Evolutionary conservation across 257 asterid species (phyloP), one percentile per base, ranked within the genome.

Genomic region (Przewalskia tangutica): DNA sequence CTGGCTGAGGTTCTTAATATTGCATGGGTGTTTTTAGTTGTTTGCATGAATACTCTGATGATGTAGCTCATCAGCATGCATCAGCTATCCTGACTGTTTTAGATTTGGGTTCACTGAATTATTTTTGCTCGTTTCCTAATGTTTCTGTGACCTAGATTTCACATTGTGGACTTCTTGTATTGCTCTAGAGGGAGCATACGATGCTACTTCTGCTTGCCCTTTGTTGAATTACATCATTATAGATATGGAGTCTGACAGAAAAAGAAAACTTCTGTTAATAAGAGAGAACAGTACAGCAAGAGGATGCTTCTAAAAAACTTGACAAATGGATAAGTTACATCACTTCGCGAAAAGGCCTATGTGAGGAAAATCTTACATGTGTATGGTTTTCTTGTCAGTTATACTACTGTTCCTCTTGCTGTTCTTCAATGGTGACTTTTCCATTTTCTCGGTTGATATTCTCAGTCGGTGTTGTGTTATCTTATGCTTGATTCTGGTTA

Each of bases 341-440:
- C 36, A 71, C 78, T n/a, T 48, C 18, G 4, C 7, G 23, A 3
- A 23, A 13, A 7, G 79, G 60, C 60, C 32, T 20, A 73, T 13
- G 48, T 48, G 16, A 73, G 60, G 23, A 48, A 73, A 73, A 73
- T 23, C 60, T 48, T 48, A 48, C 79, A 20, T 60, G 79, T 73
- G 60, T 73, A 48, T 73, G 79, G 40, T 48, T 70, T 70, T 70
- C 78, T 71, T 48, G 60, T 73, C 79, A 73, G 60, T 73, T 73
- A 20, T 73, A 48, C 17, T 73, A 46, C 42, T 73, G 60, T 48
- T 48, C 59, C 79, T 6, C 34, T 73, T 73, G 59, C 32, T 23
- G 79, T 23, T 73, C 20, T 48, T 48, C 60, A 48, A 23, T 73
- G 60, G 58, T 23, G 60, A 48, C 18, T 23, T 48, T 48, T 23